Evolutionary conservation across 345 rosid genomes (phyloP), one percentile per base, ranked within the genome.

Genomic region (Rubroshorea leprosula): DNA sequence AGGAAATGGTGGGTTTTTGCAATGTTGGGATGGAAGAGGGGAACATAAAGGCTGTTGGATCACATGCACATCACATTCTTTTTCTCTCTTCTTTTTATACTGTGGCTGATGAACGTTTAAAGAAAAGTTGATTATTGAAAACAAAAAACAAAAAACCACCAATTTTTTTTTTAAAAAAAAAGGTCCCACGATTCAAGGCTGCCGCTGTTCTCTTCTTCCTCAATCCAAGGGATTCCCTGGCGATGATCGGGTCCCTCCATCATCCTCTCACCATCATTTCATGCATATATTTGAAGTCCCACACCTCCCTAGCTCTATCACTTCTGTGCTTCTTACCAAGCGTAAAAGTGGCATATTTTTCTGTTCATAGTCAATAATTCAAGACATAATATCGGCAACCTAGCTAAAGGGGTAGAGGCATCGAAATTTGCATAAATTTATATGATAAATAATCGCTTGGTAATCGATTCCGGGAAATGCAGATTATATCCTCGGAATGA

Each of bases 21-120:
- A 45, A 20, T 25, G 23, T 72, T 51, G 31, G 65, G 70, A 58
- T 68, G 52, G 65, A 68, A 63, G 80, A 69, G 68, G 91, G 91
- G 85, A 83, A 74, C 89, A 83, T 64, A 76, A 85, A 82, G 84
- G 81, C 86, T 82, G 86, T 80, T 72, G 75, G 80, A 78, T 76
- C 92, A 85, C 92, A 83, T 85, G 92, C 84, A 75, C 79, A 70
- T 74, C 84, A 75, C 82, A 54, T 67, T 74, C 82, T 45, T 70
- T 77, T 60, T 13, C 24, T 70, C 80, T 67, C 83, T 69, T 79
- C 85, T 84, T 81, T 78, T 77, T 41, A 82, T 76, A 76, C 68
- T 75, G 79, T 79, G 76, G 59, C 71, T 64, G 52, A 75, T 73
- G 61, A 73, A 69, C 70, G 65, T 80, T 67, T 62, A 67, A 68